A percentile compares a stretch with the other conserved stretches of the same genome.
These are phyloP conservation scores for Neckera pumila DNA, from an alignment of 225 moss, liverwort and hornwort species.

Conservation along the genomic window DNA sequence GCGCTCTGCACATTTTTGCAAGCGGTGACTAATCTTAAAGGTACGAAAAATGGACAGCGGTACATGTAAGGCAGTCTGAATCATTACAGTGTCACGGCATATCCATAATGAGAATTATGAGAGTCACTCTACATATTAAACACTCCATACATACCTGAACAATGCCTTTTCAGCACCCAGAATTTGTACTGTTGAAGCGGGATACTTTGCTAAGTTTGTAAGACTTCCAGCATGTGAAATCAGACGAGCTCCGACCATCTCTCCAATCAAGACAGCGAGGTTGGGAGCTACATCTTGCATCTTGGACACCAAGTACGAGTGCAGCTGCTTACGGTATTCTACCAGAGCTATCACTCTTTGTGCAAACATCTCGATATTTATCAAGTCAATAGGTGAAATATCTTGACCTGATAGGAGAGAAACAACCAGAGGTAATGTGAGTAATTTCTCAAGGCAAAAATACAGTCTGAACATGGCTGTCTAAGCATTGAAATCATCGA, in stretches of 20 bases:
- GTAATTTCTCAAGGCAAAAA: not conserved
- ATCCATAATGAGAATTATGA: not conserved
- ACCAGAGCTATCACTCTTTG: slow-evolving; percentile 65
- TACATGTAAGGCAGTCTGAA: not conserved
- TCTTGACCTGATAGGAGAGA: slow-evolving; percentile 56
- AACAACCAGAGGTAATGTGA: not conserved
- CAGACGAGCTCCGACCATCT: slow-evolving; percentile 91
- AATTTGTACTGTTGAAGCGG: slow-evolving; percentile 90
- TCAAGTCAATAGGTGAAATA: slow-evolving; percentile 89
- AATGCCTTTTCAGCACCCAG: slow-evolving; percentile 92
- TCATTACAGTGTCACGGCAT: not conserved
- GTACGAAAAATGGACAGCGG: not conserved
- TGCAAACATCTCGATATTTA: slow-evolving; percentile 83
- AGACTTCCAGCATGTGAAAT: slow-evolving; percentile 97
- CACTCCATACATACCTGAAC: slow-evolving; percentile 46
- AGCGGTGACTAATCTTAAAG: not conserved
- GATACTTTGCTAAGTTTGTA: slow-evolving; percentile 89
- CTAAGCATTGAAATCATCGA: not conserved
- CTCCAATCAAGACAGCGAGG: slow-evolving; percentile 83
- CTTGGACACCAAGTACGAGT: slow-evolving; percentile 81
- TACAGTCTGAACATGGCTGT: not conserved
- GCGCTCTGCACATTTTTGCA: slow-evolving; percentile 36
- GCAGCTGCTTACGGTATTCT: slow-evolving; percentile 87
- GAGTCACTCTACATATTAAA: not conserved
- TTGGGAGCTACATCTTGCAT: slow-evolving; percentile 98